Conservation (phyloP, 2,329 filamentous ascomycete genomes). For the Beauveria asiatica region DNA sequence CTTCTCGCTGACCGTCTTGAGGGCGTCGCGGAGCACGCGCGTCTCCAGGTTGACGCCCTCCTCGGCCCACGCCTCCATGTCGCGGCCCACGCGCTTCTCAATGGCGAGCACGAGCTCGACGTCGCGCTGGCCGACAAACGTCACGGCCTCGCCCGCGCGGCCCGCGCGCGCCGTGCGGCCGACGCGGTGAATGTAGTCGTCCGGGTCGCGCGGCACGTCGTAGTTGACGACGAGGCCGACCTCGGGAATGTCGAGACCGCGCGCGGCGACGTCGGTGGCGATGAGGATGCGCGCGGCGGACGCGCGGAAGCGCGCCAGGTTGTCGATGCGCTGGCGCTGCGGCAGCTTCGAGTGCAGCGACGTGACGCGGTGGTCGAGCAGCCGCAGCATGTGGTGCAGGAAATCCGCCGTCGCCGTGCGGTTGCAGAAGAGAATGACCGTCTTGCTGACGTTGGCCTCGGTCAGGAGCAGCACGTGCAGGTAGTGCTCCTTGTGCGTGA, state of each 20-base stretch:
- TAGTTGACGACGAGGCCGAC: constrained; percentile 90
- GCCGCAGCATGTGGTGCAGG: constrained; percentile 77
- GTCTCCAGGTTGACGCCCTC: constrained; percentile 93
- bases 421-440: constrained; percentile 91
- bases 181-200: constrained; percentile 95
- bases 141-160: constrained; percentile 71
- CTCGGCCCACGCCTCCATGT: constrained; percentile 80
- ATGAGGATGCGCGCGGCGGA: constrained; percentile 82
- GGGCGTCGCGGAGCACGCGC: constrained; percentile 70
- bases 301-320: constrained; percentile 85
- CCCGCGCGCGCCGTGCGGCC: constrained; percentile 93
- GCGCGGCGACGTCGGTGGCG: constrained; percentile 87
- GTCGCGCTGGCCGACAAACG: constrained; percentile 86
- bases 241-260: constrained; percentile 91
- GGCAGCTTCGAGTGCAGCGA: constrained; percentile 81
- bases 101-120: constrained; percentile 87
- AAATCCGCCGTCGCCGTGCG: constrained; percentile 80
- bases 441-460: constrained; percentile 63
- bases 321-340: constrained; percentile 76
- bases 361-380: constrained; percentile 83
- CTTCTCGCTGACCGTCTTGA: constrained; percentile 91
- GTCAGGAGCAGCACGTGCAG: constrained; percentile 83
- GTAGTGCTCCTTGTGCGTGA: constrained; percentile 92
- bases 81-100: constrained; percentile 68
- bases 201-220: constrained; percentile 89